Base-by-base conservation (phyloP, 345 rosid genomes). In the Balakata baccata region DNA sequence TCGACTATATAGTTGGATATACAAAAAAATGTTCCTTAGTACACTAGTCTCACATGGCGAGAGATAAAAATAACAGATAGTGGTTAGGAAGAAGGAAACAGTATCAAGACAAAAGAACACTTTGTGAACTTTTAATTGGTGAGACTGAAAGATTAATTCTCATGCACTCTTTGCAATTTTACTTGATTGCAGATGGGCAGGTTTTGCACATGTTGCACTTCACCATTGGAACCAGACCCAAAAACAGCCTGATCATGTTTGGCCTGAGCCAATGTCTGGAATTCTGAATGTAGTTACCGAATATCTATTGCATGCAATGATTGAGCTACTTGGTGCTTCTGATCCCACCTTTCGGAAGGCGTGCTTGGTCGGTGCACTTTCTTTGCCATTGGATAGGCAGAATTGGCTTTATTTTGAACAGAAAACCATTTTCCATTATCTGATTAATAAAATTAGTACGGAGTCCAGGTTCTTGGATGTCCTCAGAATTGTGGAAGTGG, bases 141-240 rank as follows among this genome's bases (percentile, higher is more conserved):
- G 59, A 22, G 62, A 58, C 62, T 47, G 22, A 9, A 37, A 77
- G 3, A 41, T 0, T 69, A 5, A 57, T 72, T 74, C 66, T 73
- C 22, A 22, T 58, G 37, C 62, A 58, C 37, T 23, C 34, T 8
- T 58, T 58, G 62, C 37, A 22, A 22, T 58, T 54, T 58, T 58
- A 23, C 62, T 58, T 16, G 14, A 22, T 57, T 43, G 34, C 87
- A 88, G 92, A 81, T 86, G 92, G 92, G 89, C 85, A 78, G 92
- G 92, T 46, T 86, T 86, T 84, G 77, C 75, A 22, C 92, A 86
- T 56, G 67, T 78, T 12, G 85, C 89, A 25, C 83, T 85, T 54
- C 68, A 64, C 66, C 45, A 58, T 62, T 88, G 92, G 92, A 69
- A 64, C 45, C 74, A 47, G 66, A 72, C 69, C 56, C 72, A 75